These are phyloP conservation scores for Pluteus cervinus DNA, from an alignment of 768 basidiomycete genomes.

Conservation along the genomic window DNA sequence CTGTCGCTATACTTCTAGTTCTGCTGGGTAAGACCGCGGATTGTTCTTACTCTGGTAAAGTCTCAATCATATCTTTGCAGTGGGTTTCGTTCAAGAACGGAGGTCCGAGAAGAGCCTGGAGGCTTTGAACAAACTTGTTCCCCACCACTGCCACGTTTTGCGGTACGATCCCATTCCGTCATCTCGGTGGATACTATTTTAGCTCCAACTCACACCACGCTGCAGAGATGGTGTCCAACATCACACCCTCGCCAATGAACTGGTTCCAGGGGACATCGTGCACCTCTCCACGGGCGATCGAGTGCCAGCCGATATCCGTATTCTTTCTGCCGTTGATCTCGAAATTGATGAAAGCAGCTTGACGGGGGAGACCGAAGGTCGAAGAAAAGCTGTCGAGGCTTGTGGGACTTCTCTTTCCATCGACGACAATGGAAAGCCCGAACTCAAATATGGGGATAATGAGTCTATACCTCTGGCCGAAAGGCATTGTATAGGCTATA, in stretches of 20 bases:
- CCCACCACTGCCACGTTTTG: slow-evolving; percentile 90
- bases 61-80: slow-evolving; percentile 28
- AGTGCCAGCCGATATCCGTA: slow-evolving; percentile 87
- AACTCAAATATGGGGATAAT: too few species aligned
- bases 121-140: slow-evolving; percentile 93
- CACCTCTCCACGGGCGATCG: slow-evolving; percentile 89
- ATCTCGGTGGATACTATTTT: slow-evolving; percentile 7
- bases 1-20: slow-evolving; percentile 87
- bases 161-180: slow-evolving; percentile 36
- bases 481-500: slow-evolving; percentile 82
- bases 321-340: slow-evolving; percentile 75
- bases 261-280: slow-evolving; percentile 94
- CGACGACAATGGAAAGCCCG: slow-evolving; percentile 29
- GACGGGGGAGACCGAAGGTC: slow-evolving; percentile 86
- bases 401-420: slow-evolving; percentile 34
- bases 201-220: slow-evolving; percentile 16
- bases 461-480: slow-evolving; percentile 64
- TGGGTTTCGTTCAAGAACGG: slow-evolving; percentile 94
- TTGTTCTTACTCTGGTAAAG: slow-evolving; percentile 1
- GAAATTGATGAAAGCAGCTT: slow-evolving; percentile 95
- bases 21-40: slow-evolving; percentile 65
- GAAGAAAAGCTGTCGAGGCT: slow-evolving; percentile 56
- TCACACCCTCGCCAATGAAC: slow-evolving; percentile 90
- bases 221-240: slow-evolving; percentile 53
- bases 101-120: slow-evolving; percentile 93